Percentiles rank a stretch among this genome's conserved stretches.
These are phyloP conservation scores for Colletotrichum cordylinicola DNA, from an alignment of 2,329 filamentous ascomycete genomes.

Conservation along the genomic window DNA sequence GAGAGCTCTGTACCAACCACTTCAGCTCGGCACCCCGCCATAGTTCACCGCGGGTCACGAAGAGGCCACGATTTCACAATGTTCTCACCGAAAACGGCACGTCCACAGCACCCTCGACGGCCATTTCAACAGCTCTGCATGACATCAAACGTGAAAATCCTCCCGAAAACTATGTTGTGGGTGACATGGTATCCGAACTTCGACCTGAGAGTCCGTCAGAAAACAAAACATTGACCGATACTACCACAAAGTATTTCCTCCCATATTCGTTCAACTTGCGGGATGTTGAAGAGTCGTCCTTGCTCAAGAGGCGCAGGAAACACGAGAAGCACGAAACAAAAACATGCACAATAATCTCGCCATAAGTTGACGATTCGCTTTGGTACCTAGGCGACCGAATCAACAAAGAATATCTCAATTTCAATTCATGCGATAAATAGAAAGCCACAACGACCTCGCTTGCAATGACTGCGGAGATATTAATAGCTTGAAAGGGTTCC, in stretches of 20 bases:
- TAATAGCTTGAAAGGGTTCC: no score
- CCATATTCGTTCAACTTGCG: neutral
- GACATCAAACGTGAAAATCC: neutral
- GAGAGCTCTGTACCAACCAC: neutral
- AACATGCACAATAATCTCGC: no score
- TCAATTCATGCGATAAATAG: no score
- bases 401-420: no score
- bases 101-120: neutral
- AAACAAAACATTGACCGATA: neutral
- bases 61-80: neutral
- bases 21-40: neutral
- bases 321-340: no score
- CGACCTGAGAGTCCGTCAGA: neutral
- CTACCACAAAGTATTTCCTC: neutral
- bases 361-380: no score
- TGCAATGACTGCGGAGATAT: no score
- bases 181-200: neutral
- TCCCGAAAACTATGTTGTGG: neutral
- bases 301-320: no score
- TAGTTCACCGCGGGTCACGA: neutral
- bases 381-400: no score
- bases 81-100: neutral
- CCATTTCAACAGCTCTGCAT: neutral
- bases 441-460: no score
- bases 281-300: neutral